Percentiles rank a stretch among this genome's conserved stretches.
phyloP scores from a whole-genome alignment of 140 eudicot genomes.

The Oenanthe javanica region DNA sequence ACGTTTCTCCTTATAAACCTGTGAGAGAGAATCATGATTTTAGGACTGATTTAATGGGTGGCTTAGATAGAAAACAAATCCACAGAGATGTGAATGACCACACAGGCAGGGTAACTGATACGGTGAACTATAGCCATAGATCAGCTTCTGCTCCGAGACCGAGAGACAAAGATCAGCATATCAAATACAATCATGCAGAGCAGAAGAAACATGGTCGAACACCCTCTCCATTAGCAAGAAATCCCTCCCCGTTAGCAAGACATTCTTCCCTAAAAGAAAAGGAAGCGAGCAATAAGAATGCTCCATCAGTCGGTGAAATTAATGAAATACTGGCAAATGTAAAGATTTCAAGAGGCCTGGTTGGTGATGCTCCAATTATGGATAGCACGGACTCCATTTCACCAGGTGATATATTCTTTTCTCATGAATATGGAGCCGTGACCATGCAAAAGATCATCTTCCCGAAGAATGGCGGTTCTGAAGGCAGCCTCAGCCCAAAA shows the following conservation, averaged over 20 bases:
- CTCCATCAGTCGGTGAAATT: conserved; percentile 59
- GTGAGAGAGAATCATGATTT: conserved; percentile 5
- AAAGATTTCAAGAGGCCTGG: conserved; percentile 35
- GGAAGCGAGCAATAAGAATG: conserved; percentile 23
- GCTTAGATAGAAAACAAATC: conserved; percentile 18
- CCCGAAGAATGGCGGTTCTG: conserved; percentile 24
- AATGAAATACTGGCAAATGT: conserved; percentile 68
- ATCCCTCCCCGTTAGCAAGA: conserved; percentile 27
- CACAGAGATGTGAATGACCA: conserved; percentile 19
- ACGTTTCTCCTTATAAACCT: conserved; percentile 35
- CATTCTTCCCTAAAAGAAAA: conserved; percentile 26
- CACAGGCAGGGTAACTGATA: conserved; percentile 17
- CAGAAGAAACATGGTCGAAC: conserved; percentile 31
- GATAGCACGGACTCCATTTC: conserved; percentile 64
- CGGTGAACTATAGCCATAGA: conserved; percentile 34
- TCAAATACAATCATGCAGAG: conserved; percentile 23
- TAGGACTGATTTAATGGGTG: conserved; percentile 19
- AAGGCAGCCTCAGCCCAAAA: conserved; percentile 19
- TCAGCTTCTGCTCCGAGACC: conserved; percentile 59
- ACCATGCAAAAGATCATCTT: conserved; percentile 25
- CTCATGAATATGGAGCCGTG: conserved; percentile 31
- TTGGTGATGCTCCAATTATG: conserved; percentile 13
- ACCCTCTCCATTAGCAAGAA: conserved; percentile 30
- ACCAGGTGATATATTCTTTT: conserved; percentile 68
- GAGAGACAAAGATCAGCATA: conserved; percentile 30